Evolutionary conservation across 2,329 filamentous ascomycete genomes (phyloP).

Genomic region (Chaetomium globosum): DNA sequence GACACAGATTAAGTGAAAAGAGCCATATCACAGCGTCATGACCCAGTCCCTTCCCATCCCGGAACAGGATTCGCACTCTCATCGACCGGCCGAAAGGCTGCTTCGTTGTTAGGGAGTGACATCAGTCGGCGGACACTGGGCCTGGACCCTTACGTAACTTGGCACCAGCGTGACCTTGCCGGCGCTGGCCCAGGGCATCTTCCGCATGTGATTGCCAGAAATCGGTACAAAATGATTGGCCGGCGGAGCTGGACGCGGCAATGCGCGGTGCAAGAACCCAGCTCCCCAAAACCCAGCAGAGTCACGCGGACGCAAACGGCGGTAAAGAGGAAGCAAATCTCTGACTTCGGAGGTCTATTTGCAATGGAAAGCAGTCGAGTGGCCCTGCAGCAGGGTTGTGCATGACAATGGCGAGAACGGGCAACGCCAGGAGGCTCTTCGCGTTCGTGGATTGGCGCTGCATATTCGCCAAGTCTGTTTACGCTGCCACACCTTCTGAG

Average conservation of each 20-base stretch:
- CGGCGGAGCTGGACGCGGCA: slow-evolving; percentile 12
- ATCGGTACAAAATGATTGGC: slow-evolving; percentile 28
- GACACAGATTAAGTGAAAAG: not conserved
- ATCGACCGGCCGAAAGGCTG: slow-evolving; percentile 5
- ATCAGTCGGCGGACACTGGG: slow-evolving; percentile 14
- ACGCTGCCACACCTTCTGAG: slow-evolving; percentile 1
- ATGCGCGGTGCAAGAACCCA: slow-evolving; percentile 12
- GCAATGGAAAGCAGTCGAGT: slow-evolving; percentile 2
- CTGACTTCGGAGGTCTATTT: not conserved
- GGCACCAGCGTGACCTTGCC: slow-evolving; percentile 32
- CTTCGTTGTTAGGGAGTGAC: slow-evolving; percentile 18
- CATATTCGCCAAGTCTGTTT: slow-evolving; percentile 21
- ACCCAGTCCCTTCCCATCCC: not conserved
- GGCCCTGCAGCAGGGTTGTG: slow-evolving; percentile 10
- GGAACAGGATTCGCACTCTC: slow-evolving; percentile 4
- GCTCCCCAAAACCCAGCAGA: not conserved
- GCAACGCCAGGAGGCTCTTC: slow-evolving; percentile 5
- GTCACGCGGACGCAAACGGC: slow-evolving; percentile 34
- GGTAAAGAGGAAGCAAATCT: slow-evolving; percentile 23
- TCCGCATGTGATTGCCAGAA: slow-evolving; percentile 26
- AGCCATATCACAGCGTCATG: not conserved
- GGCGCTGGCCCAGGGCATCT: not conserved
- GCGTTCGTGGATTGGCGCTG: slow-evolving; percentile 13
- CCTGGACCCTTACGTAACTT: slow-evolving; percentile 36
- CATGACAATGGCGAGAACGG: slow-evolving; percentile 21